Evolutionary conservation across 2,329 filamentous ascomycete species (phyloP).

Genomic region (Ceratocystis diversiconidia): DNA sequence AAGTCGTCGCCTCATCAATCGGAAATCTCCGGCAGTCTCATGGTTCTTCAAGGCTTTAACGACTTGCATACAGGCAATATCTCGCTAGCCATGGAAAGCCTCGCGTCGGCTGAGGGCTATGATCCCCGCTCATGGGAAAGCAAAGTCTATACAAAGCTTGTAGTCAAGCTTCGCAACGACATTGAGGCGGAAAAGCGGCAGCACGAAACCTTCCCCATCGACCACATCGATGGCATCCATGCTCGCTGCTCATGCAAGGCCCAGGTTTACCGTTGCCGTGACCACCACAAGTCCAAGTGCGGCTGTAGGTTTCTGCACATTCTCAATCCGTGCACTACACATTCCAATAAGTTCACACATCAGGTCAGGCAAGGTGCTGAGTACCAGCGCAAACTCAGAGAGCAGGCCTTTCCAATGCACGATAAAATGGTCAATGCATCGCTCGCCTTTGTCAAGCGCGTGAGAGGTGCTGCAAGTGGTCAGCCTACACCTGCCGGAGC

Average conservation of each 20-base stretch:
- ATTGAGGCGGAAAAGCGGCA: background rate
- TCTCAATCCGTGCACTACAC: background rate
- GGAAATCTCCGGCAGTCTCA: background rate
- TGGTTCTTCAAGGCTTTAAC: background rate
- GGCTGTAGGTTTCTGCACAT: background rate
- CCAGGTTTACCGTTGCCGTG: background rate
- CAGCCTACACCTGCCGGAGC: background rate
- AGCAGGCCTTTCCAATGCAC: background rate
- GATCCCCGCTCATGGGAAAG: background rate
- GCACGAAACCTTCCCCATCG: background rate
- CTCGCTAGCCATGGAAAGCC: background rate
- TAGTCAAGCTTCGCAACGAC: background rate
- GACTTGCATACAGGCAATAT: background rate
- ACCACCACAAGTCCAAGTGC: background rate
- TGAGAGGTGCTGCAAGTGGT: background rate
- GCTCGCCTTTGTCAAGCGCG: background rate
- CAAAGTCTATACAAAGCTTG: background rate
- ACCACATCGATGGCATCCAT: background rate
- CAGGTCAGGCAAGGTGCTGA: background rate
- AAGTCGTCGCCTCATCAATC: background rate
- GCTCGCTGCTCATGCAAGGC: background rate
- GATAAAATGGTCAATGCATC: background rate
- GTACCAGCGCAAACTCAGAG: background rate
- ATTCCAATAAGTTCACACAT: background rate
- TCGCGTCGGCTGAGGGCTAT: background rate